phyloP scores from a whole-genome alignment of 345 rosid genomes.

The Orychophragmus violaceus region DNA sequence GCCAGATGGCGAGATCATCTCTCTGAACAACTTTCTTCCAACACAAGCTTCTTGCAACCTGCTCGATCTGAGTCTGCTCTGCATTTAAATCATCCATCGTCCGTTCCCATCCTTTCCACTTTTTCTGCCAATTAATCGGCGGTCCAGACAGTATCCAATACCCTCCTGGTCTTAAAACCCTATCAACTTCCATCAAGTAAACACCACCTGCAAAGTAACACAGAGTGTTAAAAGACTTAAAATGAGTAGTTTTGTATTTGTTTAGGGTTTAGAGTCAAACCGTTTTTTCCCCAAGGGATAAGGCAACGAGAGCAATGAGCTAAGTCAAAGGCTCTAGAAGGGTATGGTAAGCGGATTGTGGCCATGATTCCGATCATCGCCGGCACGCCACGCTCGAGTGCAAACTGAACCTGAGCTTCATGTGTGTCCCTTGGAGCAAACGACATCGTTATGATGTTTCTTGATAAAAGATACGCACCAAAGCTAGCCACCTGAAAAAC shows the following conservation, averaged over 20 bases:
- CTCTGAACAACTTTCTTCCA: constrained; percentile 78
- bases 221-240: not conserved
- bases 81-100: constrained; percentile 49
- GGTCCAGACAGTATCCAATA: constrained; percentile 96
- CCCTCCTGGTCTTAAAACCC: constrained; percentile 85
- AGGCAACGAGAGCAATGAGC: constrained; percentile 99
- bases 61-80: constrained; percentile 61
- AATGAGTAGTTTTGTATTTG: not conserved
- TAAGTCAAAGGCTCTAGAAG: constrained; percentile 87
- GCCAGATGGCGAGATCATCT: constrained; percentile 78
- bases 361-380: constrained; percentile 85
- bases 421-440: constrained; percentile 97
- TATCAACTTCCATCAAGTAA: constrained; percentile 76
- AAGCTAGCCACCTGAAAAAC: constrained; percentile 75
- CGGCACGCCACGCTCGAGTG: constrained; percentile 89
- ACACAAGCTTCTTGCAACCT: constrained; percentile 59
- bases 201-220: constrained; percentile 48
- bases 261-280: constrained; percentile 29
- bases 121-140: constrained; percentile 76
- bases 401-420: constrained; percentile 93
- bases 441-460: constrained; percentile 66
- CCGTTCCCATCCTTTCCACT: constrained; percentile 87
- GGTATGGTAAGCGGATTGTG: constrained; percentile 81
- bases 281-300: constrained; percentile 78
- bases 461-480: constrained; percentile 82